Conservation (phyloP, 2,329 filamentous ascomycete species). For the Elsinoe perseae region DNA sequence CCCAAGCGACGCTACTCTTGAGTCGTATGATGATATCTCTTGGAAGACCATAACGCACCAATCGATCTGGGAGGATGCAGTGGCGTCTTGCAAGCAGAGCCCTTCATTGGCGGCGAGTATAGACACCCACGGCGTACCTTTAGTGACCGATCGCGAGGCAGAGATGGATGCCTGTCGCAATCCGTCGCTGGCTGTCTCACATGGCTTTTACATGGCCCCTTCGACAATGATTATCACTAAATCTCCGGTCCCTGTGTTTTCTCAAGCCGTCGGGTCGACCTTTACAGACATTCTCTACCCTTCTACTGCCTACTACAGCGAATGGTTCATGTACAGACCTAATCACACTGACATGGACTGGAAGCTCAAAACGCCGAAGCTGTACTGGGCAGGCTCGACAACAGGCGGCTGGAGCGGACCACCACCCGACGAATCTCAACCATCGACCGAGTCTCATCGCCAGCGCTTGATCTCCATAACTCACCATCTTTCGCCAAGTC, state of each 20-base stretch:
- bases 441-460: conserved; percentile 32
- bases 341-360: conserved; percentile 38
- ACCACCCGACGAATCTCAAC: conserved; percentile 18
- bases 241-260: conserved; percentile 41
- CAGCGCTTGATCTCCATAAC: conserved; percentile 45
- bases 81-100: neutral
- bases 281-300: conserved; percentile 46
- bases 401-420: conserved; percentile 37
- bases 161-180: conserved; percentile 38
- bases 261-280: conserved; percentile 38
- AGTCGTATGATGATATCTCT: neutral
- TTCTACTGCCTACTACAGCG: conserved; percentile 36
- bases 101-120: neutral
- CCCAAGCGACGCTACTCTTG: neutral
- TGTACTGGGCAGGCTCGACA: conserved; percentile 53
- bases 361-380: conserved; percentile 42
- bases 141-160: neutral
- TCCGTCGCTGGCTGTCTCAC: conserved; percentile 36
- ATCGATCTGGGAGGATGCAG: neutral
- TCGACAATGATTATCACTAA: conserved; percentile 36
- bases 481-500: conserved; percentile 19
- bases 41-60: neutral
- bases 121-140: neutral
- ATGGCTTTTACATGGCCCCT: conserved; percentile 42
- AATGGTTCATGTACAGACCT: conserved; percentile 38